Evolutionary conservation across 2,329 filamentous ascomycete genomes (phyloP).

Genomic region (Endothia cerciana): DNA sequence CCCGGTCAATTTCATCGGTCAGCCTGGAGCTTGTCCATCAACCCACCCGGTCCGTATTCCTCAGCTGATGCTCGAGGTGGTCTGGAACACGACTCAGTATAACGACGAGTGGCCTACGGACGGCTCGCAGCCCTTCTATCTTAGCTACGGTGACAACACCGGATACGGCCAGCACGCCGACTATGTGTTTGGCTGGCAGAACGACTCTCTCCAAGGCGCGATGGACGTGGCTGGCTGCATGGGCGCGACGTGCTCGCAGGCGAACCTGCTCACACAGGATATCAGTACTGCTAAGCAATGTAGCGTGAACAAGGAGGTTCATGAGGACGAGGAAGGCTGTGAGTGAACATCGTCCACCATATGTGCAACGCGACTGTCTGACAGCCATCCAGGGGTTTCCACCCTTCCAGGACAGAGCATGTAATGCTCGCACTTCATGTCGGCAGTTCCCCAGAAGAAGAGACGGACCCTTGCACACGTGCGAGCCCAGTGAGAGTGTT

Average conservation of each 20-base stretch:
- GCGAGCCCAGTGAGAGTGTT: neutral
- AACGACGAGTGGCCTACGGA: conserved; percentile 40
- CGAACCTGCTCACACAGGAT: conserved; percentile 10
- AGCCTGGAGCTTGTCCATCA: neutral
- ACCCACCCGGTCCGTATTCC: conserved; percentile 40
- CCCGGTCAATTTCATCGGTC: neutral
- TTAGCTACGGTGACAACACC: conserved; percentile 37
- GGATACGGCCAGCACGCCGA: conserved; percentile 44
- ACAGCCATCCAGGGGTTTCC: conserved; percentile 3
- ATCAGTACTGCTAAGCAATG: neutral
- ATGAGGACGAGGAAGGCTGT: conserved; percentile 7
- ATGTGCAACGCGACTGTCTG: neutral
- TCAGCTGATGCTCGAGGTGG: conserved; percentile 41
- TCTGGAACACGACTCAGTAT: conserved; percentile 40
- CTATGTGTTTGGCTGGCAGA: conserved; percentile 45
- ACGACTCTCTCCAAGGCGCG: conserved; percentile 38
- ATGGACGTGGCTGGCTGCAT: conserved; percentile 28
- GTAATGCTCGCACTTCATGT: neutral
- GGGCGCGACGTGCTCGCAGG: conserved; percentile 7
- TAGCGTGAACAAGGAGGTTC: conserved; percentile 3
- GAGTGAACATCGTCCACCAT: neutral
- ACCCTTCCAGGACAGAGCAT: neutral
- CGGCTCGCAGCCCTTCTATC: conserved; percentile 38
- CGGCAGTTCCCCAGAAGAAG: neutral
- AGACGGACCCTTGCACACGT: neutral